These are phyloP conservation scores for Lentinula boryana DNA, from an alignment of 768 basidiomycete species.

Conservation along the genomic window DNA sequence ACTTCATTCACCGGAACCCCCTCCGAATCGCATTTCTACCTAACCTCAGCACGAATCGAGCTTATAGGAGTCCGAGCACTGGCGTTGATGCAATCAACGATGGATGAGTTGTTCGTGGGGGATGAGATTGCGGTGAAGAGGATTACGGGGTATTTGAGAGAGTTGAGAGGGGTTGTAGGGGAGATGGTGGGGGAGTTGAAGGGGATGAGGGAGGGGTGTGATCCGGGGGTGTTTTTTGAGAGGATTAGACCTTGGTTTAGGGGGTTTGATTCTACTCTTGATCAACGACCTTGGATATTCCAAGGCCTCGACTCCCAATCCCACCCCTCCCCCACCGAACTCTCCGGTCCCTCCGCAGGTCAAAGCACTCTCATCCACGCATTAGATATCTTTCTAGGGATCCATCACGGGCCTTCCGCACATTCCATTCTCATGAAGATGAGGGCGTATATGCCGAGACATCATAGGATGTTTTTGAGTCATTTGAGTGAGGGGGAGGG, in stretches of 20 bases:
- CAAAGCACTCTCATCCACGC: conserved; percentile 57
- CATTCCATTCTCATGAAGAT: conserved; percentile 45
- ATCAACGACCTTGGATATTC: conserved; percentile 32
- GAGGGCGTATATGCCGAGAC: conserved; percentile 56
- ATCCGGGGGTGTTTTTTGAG: conserved; percentile 49
- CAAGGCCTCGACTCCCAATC: conserved; percentile 32
- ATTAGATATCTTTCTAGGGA: conserved; percentile 46
- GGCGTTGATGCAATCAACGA: conserved; percentile 44
- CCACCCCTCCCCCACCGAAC: conserved; percentile 34
- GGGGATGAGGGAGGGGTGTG: conserved; percentile 41
- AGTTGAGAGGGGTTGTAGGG: conserved; percentile 40
- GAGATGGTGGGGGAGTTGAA: conserved; percentile 37
- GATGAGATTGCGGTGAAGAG: conserved; percentile 42
- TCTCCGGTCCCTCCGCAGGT: conserved; percentile 55
- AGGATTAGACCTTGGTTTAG: conserved; percentile 59
- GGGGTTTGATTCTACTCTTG: conserved; percentile 37
- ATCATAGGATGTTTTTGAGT: conserved; percentile 50
- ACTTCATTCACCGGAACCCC: conserved; percentile 44
- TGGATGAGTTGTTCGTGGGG: conserved; percentile 56
- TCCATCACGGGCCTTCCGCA: conserved; percentile 24
- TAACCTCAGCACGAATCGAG: conserved; percentile 54
- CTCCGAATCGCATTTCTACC: conserved; percentile 56
- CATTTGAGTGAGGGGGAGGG: conserved; percentile 26
- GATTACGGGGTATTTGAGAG: conserved; percentile 41
- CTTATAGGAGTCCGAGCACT: conserved; percentile 51